Evolutionary conservation across 2,329 filamentous ascomycete genomes (phyloP), one percentile per base, ranked within the genome.

Genomic region (Ophiostoma montium): DNA sequence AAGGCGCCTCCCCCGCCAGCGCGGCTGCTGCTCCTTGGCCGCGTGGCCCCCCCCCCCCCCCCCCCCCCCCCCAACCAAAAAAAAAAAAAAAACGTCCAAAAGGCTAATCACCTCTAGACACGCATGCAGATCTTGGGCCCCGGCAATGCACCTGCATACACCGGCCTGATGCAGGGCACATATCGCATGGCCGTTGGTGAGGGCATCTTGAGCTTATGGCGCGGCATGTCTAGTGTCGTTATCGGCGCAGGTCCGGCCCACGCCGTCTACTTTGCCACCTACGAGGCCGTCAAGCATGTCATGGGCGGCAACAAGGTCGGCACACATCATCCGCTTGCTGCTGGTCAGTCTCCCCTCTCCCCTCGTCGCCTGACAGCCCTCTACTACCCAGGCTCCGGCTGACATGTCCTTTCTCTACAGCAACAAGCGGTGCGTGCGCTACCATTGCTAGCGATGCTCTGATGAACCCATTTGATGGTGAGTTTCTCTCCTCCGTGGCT

Each of bases 391-490:
- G 23, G 5, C 39, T 12, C 15, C 23, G 30, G 30, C 23, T 42
- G 16, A 42, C 39, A n/a, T n/a, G n/a, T n/a, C 12, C 23, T 10
- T n/a, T 16, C 23, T 18, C 30, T 43, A 49, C 62, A 95, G 92
- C 87, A 54, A 83, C 87, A 54, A 95, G 88, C 62, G 92, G 92
- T 67, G 90, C 92, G 53, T 86, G 86, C 59, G 92, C 92, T 56
- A 96, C 92, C 8, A 95, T 96, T 63, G 86, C 90, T 33, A 95
- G 89, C 64, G 92, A 98, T 71, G 92, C 92, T 49, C 79, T 98
- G 57, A 98, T 98, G 92, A 98, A 96, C 63, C 92, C 92, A 19
- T 98, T 98, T 64, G 92, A 98, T 69, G 88, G 88, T 95, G 75
- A 60, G 78, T 21, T 15, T 31, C 12, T 31, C 5, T 6, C 3